phyloP scores from a whole-genome alignment of 768 basidiomycete species.

The Tricholoma sp. region DNA sequence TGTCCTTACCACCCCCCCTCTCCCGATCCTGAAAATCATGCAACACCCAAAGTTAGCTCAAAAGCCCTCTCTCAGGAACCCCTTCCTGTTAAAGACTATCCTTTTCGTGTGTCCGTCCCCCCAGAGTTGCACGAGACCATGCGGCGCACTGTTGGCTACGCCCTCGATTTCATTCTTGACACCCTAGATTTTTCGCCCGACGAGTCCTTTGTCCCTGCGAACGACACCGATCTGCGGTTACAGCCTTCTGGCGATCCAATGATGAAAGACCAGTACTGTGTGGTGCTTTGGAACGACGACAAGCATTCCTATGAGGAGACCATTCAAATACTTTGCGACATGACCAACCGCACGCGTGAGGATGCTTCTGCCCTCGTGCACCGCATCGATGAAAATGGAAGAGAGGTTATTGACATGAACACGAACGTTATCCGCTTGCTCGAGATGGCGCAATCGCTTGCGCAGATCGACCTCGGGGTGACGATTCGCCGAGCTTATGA shows the following conservation, averaged over 20 bases:
- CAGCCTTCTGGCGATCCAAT: constrained; percentile 77
- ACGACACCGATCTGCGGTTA: constrained; percentile 64
- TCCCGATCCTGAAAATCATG: constrained; percentile 19
- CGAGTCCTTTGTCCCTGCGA: constrained; percentile 61
- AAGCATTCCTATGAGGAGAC: constrained; percentile 93
- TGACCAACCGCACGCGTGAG: constrained; percentile 45
- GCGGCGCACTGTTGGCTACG: constrained; percentile 67
- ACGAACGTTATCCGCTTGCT: constrained; percentile 49
- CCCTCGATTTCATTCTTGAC: constrained; percentile 78
- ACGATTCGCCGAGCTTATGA: constrained; percentile 85
- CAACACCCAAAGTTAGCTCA: constrained; percentile 38
- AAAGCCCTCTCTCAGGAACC: constrained; percentile 44
- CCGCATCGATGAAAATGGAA: constrained; percentile 71
- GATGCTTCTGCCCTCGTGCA: constrained; percentile 55
- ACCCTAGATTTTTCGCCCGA: constrained; percentile 81
- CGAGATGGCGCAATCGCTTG: constrained; percentile 72
- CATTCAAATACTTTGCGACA: constrained; percentile 62
- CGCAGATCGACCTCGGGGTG: constrained; percentile 88
- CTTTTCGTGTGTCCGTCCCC: constrained; percentile 51
- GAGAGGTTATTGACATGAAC: constrained; percentile 80
- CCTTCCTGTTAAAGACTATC: constrained; percentile 57
- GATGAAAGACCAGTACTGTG: constrained; percentile 73
- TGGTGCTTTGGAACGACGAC: constrained; percentile 95
- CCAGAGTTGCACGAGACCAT: constrained; percentile 71
- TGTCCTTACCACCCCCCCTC: constrained; percentile 75